Base-by-base conservation (phyloP, 106 monocot species). In the Agapanthus africanus region DNA sequence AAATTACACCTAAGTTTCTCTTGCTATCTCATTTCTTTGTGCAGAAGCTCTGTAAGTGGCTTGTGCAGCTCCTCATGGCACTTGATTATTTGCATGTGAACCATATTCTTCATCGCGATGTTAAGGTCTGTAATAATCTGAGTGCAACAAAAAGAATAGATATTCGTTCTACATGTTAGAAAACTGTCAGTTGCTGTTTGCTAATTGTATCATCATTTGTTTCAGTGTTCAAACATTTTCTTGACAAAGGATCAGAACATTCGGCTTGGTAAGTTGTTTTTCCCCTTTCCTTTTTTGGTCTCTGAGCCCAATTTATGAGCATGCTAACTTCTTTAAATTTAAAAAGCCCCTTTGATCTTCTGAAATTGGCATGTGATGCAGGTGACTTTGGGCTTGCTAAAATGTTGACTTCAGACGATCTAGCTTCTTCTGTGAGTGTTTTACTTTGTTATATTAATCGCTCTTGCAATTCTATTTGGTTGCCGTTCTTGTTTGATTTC, bases 321-420 rank as follows among this genome's bases (percentile, higher is more conserved):
- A 2, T 15, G 46, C 2, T n/a, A n/a, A n/a, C n/a, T n/a, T n/a
- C n/a, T n/a, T n/a, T n/a, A n/a, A n/a, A n/a, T n/a, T n/a, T n/a
- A n/a, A n/a, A n/a, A n/a, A n/a, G n/a, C n/a, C n/a, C n/a, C n/a
- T n/a, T n/a, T n/a, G n/a, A n/a, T n/a, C n/a, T n/a, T n/a, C n/a
- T n/a, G n/a, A n/a, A 67, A 37, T 54, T 33, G 32, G 59, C n/a
- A n/a, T 46, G 38, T 61, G 14, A 37, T 66, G 28, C 78, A 99
- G 99, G 99, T 62, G 99, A 99, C 63, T 99, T 99, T 80, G 99
- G 99, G 27, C 87, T 99, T 54, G 99, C 99, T 27, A 99, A 99
- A 72, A 93, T 99, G 72, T 72, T 99, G 74, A 93, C 85, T 33
- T 93, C 99, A 31, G 90, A 93, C 78, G 99, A 90, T 76, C 82